phyloP scores from a whole-genome alignment of 2,329 filamentous ascomycete species.

The Verticillium albo-atrum region DNA sequence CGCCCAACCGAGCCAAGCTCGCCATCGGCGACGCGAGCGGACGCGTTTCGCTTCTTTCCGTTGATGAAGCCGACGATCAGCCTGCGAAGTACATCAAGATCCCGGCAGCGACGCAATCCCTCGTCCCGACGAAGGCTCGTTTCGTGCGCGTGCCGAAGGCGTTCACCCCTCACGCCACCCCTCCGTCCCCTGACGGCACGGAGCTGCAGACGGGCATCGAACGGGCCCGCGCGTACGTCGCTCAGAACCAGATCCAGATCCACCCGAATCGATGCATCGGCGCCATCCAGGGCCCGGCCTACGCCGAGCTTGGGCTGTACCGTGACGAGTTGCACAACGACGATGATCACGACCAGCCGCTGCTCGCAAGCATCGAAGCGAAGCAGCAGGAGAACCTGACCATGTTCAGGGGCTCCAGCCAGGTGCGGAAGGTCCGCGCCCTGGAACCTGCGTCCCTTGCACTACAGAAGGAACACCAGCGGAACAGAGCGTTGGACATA shows the following conservation, averaged over 20 bases:
- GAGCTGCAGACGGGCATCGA: conserved; percentile 19
- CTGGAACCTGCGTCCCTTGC: background rate
- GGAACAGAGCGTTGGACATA: conserved; percentile 23
- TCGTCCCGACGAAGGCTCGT: conserved; percentile 12
- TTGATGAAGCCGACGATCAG: conserved; percentile 36
- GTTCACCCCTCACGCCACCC: conserved; percentile 47
- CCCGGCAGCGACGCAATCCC: conserved; percentile 21
- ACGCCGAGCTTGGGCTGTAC: conserved; percentile 41
- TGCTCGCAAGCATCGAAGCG: conserved; percentile 38
- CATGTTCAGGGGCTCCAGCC: conserved; percentile 7
- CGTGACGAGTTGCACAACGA: conserved; percentile 43
- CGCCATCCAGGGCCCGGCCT: conserved; percentile 51
- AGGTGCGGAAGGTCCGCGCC: conserved; percentile 9
- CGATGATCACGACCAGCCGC: conserved; percentile 33
- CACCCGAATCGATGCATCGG: conserved; percentile 45
- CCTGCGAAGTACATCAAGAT: conserved; percentile 29
- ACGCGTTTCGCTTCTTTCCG: conserved; percentile 50
- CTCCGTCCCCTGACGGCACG: conserved; percentile 31
- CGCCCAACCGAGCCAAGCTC: conserved; percentile 48
- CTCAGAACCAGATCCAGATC: conserved; percentile 33
- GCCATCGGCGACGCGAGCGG: conserved; percentile 59
- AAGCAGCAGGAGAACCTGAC: conserved; percentile 37
- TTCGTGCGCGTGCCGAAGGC: conserved; percentile 39
- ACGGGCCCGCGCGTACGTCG: conserved; percentile 29
- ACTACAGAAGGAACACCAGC: conserved; percentile 13